Evolutionary conservation across 2,329 filamentous ascomycete genomes (phyloP).

Genomic region (Nannizziopsis arthrosporioides): DNA sequence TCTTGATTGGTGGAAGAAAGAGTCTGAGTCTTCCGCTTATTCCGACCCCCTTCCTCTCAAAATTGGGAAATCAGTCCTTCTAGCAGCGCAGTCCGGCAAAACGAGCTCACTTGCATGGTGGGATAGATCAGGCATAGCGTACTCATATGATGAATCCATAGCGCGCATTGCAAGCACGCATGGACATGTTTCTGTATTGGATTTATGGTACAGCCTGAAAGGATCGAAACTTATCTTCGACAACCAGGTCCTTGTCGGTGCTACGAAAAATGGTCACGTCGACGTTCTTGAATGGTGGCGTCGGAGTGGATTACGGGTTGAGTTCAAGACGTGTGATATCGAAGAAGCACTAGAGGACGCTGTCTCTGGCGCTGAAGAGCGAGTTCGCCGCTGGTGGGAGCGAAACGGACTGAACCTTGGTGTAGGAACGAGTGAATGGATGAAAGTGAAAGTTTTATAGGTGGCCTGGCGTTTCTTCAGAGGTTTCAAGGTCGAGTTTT

Average conservation of each 20-base stretch:
- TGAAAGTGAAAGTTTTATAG: conserved; percentile 63
- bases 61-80: conserved; percentile 71
- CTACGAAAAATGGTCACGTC: conserved; percentile 76
- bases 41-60: conserved; percentile 50
- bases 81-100: conserved; percentile 72
- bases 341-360: conserved; percentile 90
- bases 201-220: conserved; percentile 66
- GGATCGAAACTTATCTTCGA: conserved; percentile 72
- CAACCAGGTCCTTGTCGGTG: conserved; percentile 69
- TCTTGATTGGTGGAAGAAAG: conserved; percentile 84
- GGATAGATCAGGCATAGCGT: conserved; percentile 68
- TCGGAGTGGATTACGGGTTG: conserved; percentile 57
- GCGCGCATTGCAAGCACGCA: conserved; percentile 74
- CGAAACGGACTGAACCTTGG: conserved; percentile 70
- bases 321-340: conserved; percentile 91
- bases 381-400: conserved; percentile 78
- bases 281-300: conserved; percentile 90
- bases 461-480: no score
- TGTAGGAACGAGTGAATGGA: conserved; percentile 77
- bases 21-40: conserved; percentile 47
- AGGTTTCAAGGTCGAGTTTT: no score
- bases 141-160: conserved; percentile 68
- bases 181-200: conserved; percentile 71
- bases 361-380: conserved; percentile 56
- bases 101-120: conserved; percentile 74